Conservation (phyloP, 768 basidiomycete species). For the Krasilnikovozyma curviuscula region DNA sequence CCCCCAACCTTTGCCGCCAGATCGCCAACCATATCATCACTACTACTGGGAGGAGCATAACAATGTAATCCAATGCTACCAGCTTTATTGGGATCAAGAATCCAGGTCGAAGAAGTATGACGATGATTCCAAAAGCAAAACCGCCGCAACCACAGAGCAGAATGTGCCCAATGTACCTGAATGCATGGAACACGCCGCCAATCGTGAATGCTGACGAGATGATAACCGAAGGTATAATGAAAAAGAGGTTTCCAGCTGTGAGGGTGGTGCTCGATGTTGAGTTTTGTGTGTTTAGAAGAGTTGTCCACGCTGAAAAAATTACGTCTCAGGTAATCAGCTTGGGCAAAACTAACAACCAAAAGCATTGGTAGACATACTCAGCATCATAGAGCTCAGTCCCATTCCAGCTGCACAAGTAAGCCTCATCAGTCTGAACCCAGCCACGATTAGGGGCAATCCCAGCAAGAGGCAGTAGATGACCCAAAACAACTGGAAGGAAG, state of each 20-base stretch:
- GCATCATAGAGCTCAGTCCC: no score
- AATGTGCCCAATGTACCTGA: not conserved
- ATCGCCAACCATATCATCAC: not conserved
- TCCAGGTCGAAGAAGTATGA: not conserved
- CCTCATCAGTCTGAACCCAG: not conserved
- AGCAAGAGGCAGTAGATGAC: not conserved
- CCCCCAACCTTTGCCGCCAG: not conserved
- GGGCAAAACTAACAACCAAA: no score
- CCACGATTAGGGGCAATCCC: not conserved
- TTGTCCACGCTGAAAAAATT: no score
- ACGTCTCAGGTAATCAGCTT: no score
- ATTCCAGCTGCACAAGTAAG: conserved; percentile 1
- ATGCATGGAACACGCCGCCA: not conserved
- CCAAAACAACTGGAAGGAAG: no score
- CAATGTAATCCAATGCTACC: not conserved
- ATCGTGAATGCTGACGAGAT: not conserved
- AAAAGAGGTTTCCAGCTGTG: not conserved
- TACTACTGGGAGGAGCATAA: not conserved
- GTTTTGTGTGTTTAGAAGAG: no score
- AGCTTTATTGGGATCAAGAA: not conserved
- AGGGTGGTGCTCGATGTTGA: not conserved
- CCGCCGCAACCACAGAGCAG: not conserved
- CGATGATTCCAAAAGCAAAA: not conserved
- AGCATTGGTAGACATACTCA: no score
- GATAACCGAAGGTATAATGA: not conserved